phyloP scores from a whole-genome alignment of 163 green algal genomes.

The Trebouxia gelatinosa region DNA sequence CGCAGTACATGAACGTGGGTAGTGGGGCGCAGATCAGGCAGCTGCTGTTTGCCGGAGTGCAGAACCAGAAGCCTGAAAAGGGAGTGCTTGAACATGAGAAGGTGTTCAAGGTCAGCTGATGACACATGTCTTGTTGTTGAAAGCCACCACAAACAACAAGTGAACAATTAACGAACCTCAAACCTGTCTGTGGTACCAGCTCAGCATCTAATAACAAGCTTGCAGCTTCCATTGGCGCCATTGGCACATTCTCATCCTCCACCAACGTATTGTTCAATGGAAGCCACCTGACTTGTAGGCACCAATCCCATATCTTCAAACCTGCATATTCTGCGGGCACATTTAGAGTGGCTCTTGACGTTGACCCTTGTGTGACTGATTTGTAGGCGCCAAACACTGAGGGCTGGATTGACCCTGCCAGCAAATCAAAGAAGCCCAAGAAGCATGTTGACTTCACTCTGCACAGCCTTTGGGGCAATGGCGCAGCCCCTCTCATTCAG shows the following conservation, averaged over 20 bases:
- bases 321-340: no score
- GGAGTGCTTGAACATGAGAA: constrained; percentile 44
- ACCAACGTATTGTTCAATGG: no score
- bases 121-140: not conserved
- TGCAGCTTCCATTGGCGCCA: no score
- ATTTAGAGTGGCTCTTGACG: no score
- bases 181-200: no score
- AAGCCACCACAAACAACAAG: no score
- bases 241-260: no score
- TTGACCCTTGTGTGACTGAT: no score
- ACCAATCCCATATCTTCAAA: no score
- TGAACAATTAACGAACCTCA: no score
- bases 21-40: constrained; percentile 70
- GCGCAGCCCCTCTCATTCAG: constrained; percentile 46
- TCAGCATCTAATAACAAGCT: no score
- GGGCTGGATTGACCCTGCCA: constrained; percentile 11
- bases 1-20: constrained; percentile 77
- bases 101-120: constrained; percentile 62
- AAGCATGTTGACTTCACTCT: constrained; percentile 71
- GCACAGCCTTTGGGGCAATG: constrained; percentile 75
- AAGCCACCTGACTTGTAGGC: no score
- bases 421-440: constrained; percentile 42
- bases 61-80: constrained; percentile 49
- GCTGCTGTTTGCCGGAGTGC: constrained; percentile 77
- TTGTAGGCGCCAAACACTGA: constrained; percentile 43